Conservation (phyloP, 306 rosid genomes). For the Astragalus membranaceus region DNA sequence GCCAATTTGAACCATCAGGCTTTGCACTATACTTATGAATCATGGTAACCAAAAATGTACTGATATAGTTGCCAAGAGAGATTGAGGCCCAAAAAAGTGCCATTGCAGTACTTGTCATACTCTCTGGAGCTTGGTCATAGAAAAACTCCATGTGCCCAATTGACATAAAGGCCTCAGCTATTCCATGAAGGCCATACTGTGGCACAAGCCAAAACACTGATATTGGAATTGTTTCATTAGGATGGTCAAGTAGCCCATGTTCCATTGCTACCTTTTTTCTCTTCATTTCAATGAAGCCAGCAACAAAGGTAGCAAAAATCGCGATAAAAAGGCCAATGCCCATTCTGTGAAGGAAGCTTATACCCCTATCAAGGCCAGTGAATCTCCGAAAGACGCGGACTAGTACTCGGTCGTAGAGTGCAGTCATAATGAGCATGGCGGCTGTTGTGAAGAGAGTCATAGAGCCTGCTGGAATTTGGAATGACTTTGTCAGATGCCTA, state of each 20-base stretch:
- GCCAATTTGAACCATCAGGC: constrained; percentile 73
- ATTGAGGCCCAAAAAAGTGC: constrained; percentile 69
- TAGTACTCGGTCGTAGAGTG: constrained; percentile 58
- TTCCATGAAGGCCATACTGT: constrained; percentile 75
- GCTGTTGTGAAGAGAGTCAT: constrained; percentile 57
- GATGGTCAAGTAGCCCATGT: constrained; percentile 42
- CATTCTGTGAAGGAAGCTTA: constrained; percentile 69
- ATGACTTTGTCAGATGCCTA: constrained; percentile 47
- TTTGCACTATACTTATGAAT: constrained; percentile 56
- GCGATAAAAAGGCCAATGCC: constrained; percentile 78
- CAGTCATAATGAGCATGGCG: constrained; percentile 67
- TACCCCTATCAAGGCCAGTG: constrained; percentile 82
- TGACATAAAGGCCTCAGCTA: constrained; percentile 92
- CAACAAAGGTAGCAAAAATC: constrained; percentile 53
- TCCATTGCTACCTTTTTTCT: constrained; percentile 48
- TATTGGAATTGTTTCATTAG: constrained; percentile 45
- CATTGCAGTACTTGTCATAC: constrained; percentile 80
- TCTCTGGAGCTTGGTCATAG: constrained; percentile 86
- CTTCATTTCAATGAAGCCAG: constrained; percentile 62
- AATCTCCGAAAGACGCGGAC: constrained; percentile 43
- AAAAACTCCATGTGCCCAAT: constrained; percentile 85
- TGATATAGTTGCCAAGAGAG: constrained; percentile 54
- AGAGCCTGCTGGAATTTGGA: constrained; percentile 83
- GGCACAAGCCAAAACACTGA: constrained; percentile 82
- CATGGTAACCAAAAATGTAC: constrained; percentile 55